These are phyloP conservation scores for Sporisorium scitamineum DNA, from an alignment of 1,284 basidiomycete genomes.

Conservation along the genomic window DNA sequence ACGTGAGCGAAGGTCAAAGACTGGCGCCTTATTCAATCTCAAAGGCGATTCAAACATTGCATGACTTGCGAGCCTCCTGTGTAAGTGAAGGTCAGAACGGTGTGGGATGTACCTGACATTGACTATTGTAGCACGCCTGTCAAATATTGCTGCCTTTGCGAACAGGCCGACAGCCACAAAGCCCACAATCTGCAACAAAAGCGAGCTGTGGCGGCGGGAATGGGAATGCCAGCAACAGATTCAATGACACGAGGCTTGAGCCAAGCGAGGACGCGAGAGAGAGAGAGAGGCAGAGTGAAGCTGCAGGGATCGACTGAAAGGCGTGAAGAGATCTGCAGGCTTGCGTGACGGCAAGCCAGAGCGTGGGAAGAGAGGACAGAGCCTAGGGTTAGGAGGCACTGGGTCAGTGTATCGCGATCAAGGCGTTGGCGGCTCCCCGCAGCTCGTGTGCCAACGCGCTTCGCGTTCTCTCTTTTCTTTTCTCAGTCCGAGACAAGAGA, in stretches of 20 bases:
- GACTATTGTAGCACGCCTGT: no score
- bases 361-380: slow-evolving; percentile 7
- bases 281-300: neutral
- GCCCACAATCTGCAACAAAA: neutral
- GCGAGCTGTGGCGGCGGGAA: neutral
- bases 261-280: neutral
- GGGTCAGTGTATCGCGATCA: neutral
- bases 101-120: no score
- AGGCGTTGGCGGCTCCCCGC: neutral
- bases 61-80: no score
- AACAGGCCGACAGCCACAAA: neutral
- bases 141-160: neutral
- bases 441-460: slow-evolving; percentile 7
- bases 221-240: neutral
- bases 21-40: no score
- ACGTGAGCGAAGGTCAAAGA: no score
- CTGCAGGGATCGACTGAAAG: slow-evolving; percentile 8
- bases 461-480: neutral
- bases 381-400: neutral
- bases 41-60: no score
- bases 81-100: no score
- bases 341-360: slow-evolving; percentile 10
- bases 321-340: slow-evolving; percentile 28
- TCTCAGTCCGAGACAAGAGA: slow-evolving; percentile 4
- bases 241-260: neutral